Conservation (phyloP, 2,329 filamentous ascomycete genomes). For the Blumeriella jaapii region DNA sequence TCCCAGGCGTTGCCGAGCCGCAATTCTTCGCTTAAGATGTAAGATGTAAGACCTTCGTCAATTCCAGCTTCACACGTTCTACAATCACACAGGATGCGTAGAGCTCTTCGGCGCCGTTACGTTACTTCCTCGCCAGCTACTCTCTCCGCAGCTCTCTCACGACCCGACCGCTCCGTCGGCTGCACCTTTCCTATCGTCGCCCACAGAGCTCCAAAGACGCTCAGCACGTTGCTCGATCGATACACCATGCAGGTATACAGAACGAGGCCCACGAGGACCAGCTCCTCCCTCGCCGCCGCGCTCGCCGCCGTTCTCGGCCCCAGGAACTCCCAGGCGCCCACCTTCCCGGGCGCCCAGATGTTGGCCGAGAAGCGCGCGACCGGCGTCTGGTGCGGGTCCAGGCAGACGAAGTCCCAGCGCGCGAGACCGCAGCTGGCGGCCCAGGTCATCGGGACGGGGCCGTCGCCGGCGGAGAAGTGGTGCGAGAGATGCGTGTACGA, state of each 20-base stretch:
- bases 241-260: conserved; percentile 14
- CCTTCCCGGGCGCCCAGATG: conserved; percentile 10
- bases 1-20: no score
- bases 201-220: conserved; percentile 8
- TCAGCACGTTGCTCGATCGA: conserved; percentile 6
- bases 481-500: conserved; percentile 11
- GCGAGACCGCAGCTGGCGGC: conserved; percentile 6
- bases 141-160: no score
- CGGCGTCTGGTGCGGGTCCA: conserved; percentile 8
- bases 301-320: conserved; percentile 4
- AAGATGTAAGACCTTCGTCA: no score
- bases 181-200: conserved; percentile 1
- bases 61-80: no score
- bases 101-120: no score
- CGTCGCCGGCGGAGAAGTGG: conserved; percentile 6
- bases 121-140: no score
- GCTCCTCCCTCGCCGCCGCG: conserved; percentile 11
- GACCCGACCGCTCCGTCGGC: no score
- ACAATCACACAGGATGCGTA: no score
- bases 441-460: conserved; percentile 10
- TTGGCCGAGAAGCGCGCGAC: conserved; percentile 11
- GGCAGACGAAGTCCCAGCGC: conserved; percentile 15
- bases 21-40: no score
- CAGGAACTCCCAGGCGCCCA: conserved; percentile 13
- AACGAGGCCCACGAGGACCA: conserved; percentile 12